Evolutionary conservation across 2,329 filamentous ascomycete species (phyloP).

Genomic region (Saccharata proteae): DNA sequence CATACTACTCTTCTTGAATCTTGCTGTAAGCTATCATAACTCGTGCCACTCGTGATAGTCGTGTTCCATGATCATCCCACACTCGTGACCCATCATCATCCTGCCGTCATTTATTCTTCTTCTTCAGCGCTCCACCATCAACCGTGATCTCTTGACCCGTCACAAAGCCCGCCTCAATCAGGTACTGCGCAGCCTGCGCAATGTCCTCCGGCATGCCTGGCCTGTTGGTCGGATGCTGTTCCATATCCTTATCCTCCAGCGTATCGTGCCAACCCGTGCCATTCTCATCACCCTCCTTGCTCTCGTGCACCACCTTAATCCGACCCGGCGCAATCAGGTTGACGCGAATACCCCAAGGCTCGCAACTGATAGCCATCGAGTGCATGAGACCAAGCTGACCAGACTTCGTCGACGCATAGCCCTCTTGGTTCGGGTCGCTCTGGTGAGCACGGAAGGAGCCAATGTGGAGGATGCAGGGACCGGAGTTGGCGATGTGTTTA

Average conservation of each 20-base stretch:
- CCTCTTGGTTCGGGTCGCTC: conserved; percentile 37
- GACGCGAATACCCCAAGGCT: conserved; percentile 18
- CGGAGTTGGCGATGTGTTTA: conserved; percentile 16
- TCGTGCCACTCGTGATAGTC: too few relatives aligned
- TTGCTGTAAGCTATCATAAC: too few relatives aligned
- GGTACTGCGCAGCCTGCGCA: conserved; percentile 31
- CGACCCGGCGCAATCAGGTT: conserved; percentile 32
- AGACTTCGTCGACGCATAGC: conserved; percentile 32
- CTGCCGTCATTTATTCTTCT: conserved; percentile 14
- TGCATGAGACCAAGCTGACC: conserved; percentile 25
- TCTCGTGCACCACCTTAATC: conserved; percentile 37
- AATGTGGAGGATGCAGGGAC: conserved; percentile 36
- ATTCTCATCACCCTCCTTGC: conserved; percentile 31
- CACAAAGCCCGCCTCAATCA: conserved; percentile 27
- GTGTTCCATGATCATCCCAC: too few relatives aligned
- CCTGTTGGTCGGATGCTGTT: conserved; percentile 32
- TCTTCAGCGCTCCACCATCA: conserved; percentile 24
- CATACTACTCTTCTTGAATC: too few relatives aligned
- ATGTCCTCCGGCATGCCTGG: conserved; percentile 35
- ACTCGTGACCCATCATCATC: background rate
- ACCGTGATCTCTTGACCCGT: conserved; percentile 26
- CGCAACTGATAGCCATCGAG: conserved; percentile 24
- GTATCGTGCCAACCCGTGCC: conserved; percentile 26
- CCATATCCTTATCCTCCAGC: conserved; percentile 27
- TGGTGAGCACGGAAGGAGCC: conserved; percentile 35